phyloP scores from a whole-genome alignment of 148 eudicot species.

The Dysphania ambrosioides region DNA sequence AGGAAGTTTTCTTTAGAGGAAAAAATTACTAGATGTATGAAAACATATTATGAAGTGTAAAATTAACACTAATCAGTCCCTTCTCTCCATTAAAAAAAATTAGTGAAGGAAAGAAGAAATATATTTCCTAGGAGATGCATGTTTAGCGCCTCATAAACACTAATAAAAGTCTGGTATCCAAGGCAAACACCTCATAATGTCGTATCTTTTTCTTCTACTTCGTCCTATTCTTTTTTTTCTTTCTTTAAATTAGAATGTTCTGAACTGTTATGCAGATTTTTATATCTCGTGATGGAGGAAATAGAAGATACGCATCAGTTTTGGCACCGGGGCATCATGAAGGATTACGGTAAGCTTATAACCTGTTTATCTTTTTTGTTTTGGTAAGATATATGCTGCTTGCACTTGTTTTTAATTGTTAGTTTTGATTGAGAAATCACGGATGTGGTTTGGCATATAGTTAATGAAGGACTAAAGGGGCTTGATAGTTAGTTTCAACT shows the following conservation, averaged over 20 bases:
- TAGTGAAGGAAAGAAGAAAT: background rate
- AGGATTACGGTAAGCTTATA: slow-evolving; percentile 66
- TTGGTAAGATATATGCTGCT: background rate
- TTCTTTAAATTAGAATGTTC: background rate
- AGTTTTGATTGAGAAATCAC: too few species aligned
- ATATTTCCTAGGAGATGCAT: background rate
- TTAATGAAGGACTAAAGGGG: background rate
- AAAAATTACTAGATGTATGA: background rate
- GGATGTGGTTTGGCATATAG: too few species aligned
- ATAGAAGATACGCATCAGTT: slow-evolving; percentile 79
- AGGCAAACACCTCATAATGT: background rate
- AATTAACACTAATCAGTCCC: background rate
- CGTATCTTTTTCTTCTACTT: background rate
- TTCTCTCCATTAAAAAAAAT: background rate
- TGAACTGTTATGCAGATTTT: slow-evolving; percentile 56
- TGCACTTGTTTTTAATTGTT: too few species aligned
- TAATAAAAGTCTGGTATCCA: background rate
- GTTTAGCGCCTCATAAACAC: background rate
- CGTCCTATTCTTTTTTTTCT: background rate
- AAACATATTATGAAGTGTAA: too few species aligned
- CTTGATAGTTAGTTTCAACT: background rate
- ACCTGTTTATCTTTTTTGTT: background rate
- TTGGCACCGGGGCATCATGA: slow-evolving; percentile 94
- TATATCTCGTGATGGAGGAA: slow-evolving; percentile 87
- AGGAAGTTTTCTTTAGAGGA: too few species aligned